Percentiles rank a stretch among this genome's conserved stretches.
These are phyloP conservation scores for Jackrogersella multiformis DNA, from an alignment of 495 filamentous ascomycete genomes.

Conservation along the genomic window DNA sequence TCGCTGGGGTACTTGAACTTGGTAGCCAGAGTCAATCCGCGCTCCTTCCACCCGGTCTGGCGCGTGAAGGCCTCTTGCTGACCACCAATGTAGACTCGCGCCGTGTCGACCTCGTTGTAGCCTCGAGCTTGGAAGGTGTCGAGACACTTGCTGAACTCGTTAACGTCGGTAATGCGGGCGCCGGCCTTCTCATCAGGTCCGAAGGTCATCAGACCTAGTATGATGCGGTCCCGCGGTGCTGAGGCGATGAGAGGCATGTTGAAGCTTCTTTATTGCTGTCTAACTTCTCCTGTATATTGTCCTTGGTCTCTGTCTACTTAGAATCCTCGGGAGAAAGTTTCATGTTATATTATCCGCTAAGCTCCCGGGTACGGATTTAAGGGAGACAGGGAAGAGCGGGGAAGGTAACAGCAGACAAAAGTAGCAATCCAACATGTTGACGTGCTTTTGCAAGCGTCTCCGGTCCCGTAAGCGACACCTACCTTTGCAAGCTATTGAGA, in stretches of 20 bases:
- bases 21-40: slow-evolving; percentile 84
- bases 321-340: not conserved
- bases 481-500: not conserved
- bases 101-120: slow-evolving; percentile 84
- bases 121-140: slow-evolving; percentile 76
- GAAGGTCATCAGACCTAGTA: slow-evolving; percentile 71
- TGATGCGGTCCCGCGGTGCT: slow-evolving; percentile 58
- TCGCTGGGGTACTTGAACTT: slow-evolving; percentile 75
- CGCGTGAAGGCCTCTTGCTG: slow-evolving; percentile 85
- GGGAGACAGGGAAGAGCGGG: slow-evolving; percentile 20
- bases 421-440: slow-evolving; percentile 3
- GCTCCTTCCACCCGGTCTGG: slow-evolving; percentile 79
- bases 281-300: not conserved
- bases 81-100: slow-evolving; percentile 75
- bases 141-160: slow-evolving; percentile 70
- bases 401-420: slow-evolving; percentile 2
- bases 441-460: slow-evolving; percentile 12
- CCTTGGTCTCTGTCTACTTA: not conserved
- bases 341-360: not conserved
- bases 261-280: not conserved
- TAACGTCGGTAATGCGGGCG: slow-evolving; percentile 73
- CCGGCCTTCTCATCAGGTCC: slow-evolving; percentile 63
- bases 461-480: not conserved
- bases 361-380: not conserved
- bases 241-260: slow-evolving; percentile 61